Evolutionary conservation across 805 yeast genomes (phyloP).

Genomic region (Ogataea pilisensis): DNA sequence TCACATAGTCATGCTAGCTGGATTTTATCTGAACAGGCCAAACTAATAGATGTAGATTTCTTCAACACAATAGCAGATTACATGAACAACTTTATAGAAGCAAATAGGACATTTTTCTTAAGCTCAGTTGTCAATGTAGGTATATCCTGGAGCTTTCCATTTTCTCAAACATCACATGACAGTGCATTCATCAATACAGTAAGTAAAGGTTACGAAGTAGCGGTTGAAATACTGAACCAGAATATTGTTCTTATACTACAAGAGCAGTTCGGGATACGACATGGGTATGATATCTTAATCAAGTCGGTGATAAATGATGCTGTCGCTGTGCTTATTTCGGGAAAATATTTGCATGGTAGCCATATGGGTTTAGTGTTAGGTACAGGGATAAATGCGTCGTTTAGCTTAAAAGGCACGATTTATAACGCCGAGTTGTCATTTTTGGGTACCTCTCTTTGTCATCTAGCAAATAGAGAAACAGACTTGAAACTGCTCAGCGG

Average conservation of each 20-base stretch:
- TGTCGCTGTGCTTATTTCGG: constrained; percentile 59
- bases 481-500: constrained; percentile 31
- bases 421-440: constrained; percentile 53
- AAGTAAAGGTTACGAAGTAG: constrained; percentile 57
- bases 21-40: constrained; percentile 36
- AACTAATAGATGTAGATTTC: constrained; percentile 38
- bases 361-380: constrained; percentile 60
- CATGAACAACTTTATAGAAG: constrained; percentile 28
- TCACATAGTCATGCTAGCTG: constrained; percentile 28
- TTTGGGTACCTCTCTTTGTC: constrained; percentile 41
- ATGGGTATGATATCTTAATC: constrained; percentile 33
- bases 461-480: constrained; percentile 37
- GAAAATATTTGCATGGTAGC: constrained; percentile 32
- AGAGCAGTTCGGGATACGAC: constrained; percentile 24
- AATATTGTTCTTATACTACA: constrained; percentile 43
- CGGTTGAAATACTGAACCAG: constrained; percentile 36
- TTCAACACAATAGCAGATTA: constrained; percentile 39
- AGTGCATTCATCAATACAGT: constrained; percentile 45
- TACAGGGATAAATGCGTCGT: constrained; percentile 61
- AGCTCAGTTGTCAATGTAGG: constrained; percentile 35
- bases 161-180: constrained; percentile 38
- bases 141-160: constrained; percentile 56
- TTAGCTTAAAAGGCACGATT: constrained; percentile 30
- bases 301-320: constrained; percentile 54
- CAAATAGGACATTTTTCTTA: constrained; percentile 5